phyloP scores from a whole-genome alignment of 2,329 filamentous ascomycete species.

The Trichoderma lentiforme region DNA sequence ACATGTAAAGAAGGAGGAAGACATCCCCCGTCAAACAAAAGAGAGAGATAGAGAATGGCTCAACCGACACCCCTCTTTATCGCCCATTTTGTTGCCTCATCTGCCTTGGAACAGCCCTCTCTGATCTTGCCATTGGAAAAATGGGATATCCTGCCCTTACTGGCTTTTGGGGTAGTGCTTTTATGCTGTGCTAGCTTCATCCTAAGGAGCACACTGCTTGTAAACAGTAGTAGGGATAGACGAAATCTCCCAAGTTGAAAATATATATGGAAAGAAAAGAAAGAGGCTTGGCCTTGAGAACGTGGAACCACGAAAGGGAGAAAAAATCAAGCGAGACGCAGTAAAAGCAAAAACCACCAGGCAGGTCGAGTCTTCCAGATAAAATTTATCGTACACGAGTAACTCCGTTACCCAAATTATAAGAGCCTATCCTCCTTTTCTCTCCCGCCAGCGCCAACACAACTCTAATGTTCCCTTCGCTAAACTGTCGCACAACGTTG shows the following conservation, averaged over 20 bases:
- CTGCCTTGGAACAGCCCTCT: neutral
- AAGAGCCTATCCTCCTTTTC: conserved; percentile 22
- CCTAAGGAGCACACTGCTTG: neutral
- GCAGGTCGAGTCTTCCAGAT: conserved; percentile 22
- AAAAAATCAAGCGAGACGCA: conserved; percentile 9
- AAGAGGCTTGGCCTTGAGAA: neutral
- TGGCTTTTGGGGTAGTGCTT: neutral
- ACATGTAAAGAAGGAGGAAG: neutral
- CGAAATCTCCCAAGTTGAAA: neutral
- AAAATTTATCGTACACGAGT: conserved; percentile 35
- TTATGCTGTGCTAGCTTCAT: neutral
- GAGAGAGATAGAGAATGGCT: neutral
- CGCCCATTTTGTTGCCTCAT: neutral
- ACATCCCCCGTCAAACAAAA: neutral
- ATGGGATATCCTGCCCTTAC: neutral
- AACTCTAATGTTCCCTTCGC: conserved; percentile 20
- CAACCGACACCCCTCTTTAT: neutral
- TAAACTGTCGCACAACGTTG: conserved; percentile 17
- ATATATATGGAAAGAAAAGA: neutral
- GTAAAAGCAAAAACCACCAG: conserved; percentile 9
- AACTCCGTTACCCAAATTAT: conserved; percentile 34
- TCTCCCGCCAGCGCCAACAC: conserved; percentile 7
- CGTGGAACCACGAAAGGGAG: neutral
- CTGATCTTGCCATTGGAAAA: neutral
- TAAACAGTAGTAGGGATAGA: neutral